A percentile compares a stretch with the other conserved stretches of the same genome.
Conservation (phyloP, 129 eudicot species). For the Escallonia rubra region DNA sequence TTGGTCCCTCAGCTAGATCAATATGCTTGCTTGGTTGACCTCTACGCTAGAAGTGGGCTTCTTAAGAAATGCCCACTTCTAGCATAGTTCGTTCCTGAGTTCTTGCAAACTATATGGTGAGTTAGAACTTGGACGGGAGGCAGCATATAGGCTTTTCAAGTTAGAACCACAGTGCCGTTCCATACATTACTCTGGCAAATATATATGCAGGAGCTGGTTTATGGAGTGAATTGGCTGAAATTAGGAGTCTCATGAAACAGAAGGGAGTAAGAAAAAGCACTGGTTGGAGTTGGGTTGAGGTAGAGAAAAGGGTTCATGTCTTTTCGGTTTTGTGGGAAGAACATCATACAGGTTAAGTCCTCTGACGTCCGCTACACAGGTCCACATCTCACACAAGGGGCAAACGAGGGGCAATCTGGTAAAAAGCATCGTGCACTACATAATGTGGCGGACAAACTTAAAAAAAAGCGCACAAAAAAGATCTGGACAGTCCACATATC, state of each 20-base stretch:
- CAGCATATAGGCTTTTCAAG: conserved; percentile 33
- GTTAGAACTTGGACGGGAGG: conserved; percentile 39
- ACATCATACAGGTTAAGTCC: too few species aligned
- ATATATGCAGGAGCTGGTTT: conserved; percentile 41
- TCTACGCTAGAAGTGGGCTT: conserved; percentile 41
- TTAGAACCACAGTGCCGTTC: conserved; percentile 38
- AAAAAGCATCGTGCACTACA: too few species aligned
- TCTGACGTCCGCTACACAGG: too few species aligned
- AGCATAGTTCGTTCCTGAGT: conserved; percentile 43
- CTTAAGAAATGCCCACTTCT: too few species aligned
- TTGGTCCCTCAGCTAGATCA: conserved; percentile 39
- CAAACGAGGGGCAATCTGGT: too few species aligned
- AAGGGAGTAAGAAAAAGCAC: conserved; percentile 27
- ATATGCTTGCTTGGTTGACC: conserved; percentile 48
- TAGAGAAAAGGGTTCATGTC: conserved; percentile 18
- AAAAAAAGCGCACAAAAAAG: too few species aligned
- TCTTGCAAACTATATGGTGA: conserved; percentile 45
- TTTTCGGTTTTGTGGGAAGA: too few species aligned
- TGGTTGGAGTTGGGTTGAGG: conserved; percentile 50
- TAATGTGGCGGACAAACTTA: too few species aligned
- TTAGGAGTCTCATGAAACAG: conserved; percentile 35
- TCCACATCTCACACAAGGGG: too few species aligned
- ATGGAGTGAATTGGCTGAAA: conserved; percentile 26
- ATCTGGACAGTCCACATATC: too few species aligned
- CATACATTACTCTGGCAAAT: conserved; percentile 31